A percentile compares a stretch with the other conserved stretches of the same genome.
These are phyloP conservation scores for Candida jianshihensis DNA, from an alignment of 805 yeast genomes.

Conservation along the genomic window DNA sequence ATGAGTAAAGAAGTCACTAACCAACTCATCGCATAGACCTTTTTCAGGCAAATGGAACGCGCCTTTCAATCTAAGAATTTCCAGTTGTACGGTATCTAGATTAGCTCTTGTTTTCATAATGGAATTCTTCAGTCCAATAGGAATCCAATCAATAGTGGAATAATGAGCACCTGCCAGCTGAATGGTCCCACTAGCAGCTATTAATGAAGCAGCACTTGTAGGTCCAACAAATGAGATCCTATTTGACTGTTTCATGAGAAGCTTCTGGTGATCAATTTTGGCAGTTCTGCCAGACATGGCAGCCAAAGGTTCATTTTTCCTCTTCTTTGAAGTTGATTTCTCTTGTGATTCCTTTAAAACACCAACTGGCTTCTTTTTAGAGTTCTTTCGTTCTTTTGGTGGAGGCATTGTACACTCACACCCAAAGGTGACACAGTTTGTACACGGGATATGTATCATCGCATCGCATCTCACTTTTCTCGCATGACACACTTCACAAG, in stretches of 20 bases:
- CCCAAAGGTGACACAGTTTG: conserved; percentile 67
- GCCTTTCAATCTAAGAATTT: conserved; percentile 56
- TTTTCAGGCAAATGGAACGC: conserved; percentile 63
- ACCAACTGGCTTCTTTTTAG: conserved; percentile 20
- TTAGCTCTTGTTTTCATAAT: conserved; percentile 21
- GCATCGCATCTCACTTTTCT: conserved; percentile 80
- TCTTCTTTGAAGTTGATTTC: conserved; percentile 13
- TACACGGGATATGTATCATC: conserved; percentile 48
- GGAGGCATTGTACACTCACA: conserved; percentile 67
- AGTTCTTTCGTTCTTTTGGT: conserved; percentile 37
- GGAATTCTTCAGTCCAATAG: conserved; percentile 15
- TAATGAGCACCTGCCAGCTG: conserved; percentile 37
- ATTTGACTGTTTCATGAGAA: conserved; percentile 14
- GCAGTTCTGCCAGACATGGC: conserved; percentile 26
- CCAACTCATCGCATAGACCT: conserved; percentile 50
- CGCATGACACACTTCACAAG: conserved; percentile 72
- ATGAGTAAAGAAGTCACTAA: conserved; percentile 53
- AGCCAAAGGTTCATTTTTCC: conserved; percentile 28
- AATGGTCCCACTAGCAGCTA: conserved; percentile 8
- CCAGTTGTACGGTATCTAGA: conserved; percentile 55
- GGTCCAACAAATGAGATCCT: conserved; percentile 44
- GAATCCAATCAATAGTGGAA: conserved; percentile 20
- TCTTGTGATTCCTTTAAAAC: too few species aligned
- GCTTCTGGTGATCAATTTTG: conserved; percentile 20
- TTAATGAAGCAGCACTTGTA: conserved; percentile 35